Evolutionary conservation across 2,329 filamentous ascomycete species (phyloP).

Genomic region (Penicillium paneum): DNA sequence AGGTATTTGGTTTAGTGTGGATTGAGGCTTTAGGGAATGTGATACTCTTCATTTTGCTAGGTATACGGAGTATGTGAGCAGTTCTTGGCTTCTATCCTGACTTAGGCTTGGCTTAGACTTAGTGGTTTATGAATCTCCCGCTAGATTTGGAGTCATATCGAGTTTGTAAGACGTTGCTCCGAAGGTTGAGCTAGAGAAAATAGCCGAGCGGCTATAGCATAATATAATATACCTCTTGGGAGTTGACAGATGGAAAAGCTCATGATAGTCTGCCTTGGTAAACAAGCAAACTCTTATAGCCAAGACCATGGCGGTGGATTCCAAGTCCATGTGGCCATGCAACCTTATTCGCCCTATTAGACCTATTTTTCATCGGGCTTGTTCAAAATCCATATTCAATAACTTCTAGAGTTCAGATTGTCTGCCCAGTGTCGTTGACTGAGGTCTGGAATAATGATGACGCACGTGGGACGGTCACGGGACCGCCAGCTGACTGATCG

Average conservation of each 20-base stretch:
- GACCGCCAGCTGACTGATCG: background rate
- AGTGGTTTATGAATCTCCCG: background rate
- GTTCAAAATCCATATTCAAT: background rate
- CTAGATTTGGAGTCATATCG: background rate
- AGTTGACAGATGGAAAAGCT: background rate
- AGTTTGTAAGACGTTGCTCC: background rate
- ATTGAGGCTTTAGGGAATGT: background rate
- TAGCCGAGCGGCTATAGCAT: background rate
- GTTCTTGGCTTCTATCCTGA: too few relatives aligned
- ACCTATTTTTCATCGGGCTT: background rate
- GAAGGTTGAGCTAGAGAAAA: background rate
- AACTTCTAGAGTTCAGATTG: too few relatives aligned
- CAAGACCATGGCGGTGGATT: background rate
- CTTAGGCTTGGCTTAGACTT: too few relatives aligned
- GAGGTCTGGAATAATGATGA: background rate
- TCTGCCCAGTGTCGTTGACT: background rate
- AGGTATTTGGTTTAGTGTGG: background rate
- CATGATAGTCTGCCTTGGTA: background rate
- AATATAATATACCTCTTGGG: background rate
- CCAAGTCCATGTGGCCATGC: slow-evolving; percentile 2
- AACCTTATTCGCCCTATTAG: background rate
- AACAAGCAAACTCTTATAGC: background rate
- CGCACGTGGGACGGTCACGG: slow-evolving; percentile 12
- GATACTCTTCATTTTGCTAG: background rate
- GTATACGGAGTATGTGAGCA: background rate